These are phyloP conservation scores for Geranomyces michiganensis DNA, from an alignment of 192 early-diverging fungal genomes.

Conservation along the genomic window DNA sequence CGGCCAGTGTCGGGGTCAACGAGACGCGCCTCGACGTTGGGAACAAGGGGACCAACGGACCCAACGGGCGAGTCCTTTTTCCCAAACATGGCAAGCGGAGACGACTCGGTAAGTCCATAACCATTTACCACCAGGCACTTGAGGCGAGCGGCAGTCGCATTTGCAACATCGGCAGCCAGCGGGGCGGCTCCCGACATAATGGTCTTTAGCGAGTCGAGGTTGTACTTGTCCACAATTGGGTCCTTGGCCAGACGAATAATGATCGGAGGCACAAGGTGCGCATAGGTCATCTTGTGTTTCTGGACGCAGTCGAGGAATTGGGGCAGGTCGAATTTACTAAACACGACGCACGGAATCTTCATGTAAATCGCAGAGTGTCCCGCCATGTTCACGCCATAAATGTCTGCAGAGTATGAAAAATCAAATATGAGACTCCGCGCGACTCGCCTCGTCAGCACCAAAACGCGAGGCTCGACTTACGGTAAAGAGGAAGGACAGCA, in stretches of 20 bases:
- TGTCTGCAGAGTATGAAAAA: slow-evolving; percentile 20
- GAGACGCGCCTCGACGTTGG: slow-evolving; percentile 73
- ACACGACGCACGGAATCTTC: slow-evolving; percentile 66
- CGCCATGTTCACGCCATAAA: slow-evolving; percentile 27
- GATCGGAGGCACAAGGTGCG: slow-evolving; percentile 70
- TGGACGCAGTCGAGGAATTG: slow-evolving; percentile 67
- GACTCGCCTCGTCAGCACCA: background rate
- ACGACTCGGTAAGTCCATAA: slow-evolving; percentile 76
- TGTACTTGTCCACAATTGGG: slow-evolving; percentile 73
- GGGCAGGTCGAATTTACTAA: slow-evolving; percentile 75
- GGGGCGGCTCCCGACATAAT: slow-evolving; percentile 83
- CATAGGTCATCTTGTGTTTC: slow-evolving; percentile 66
- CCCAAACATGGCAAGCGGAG: slow-evolving; percentile 52
- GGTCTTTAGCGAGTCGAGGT: slow-evolving; percentile 65
- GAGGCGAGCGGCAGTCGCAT: slow-evolving; percentile 58
- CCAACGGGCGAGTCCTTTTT: slow-evolving; percentile 41
- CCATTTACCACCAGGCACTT: slow-evolving; percentile 57
- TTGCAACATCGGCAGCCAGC: slow-evolving; percentile 67
- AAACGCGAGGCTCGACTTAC: slow-evolving; percentile 21
- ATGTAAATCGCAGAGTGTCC: slow-evolving; percentile 39
- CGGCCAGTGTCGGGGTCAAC: slow-evolving; percentile 72
- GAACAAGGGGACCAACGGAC: slow-evolving; percentile 72
- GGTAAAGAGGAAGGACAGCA: slow-evolving; percentile 71
- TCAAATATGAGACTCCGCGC: too few species aligned
- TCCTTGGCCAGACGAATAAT: slow-evolving; percentile 75